phyloP scores from a whole-genome alignment of 306 rosid species.

The Quillaja saponaria region DNA sequence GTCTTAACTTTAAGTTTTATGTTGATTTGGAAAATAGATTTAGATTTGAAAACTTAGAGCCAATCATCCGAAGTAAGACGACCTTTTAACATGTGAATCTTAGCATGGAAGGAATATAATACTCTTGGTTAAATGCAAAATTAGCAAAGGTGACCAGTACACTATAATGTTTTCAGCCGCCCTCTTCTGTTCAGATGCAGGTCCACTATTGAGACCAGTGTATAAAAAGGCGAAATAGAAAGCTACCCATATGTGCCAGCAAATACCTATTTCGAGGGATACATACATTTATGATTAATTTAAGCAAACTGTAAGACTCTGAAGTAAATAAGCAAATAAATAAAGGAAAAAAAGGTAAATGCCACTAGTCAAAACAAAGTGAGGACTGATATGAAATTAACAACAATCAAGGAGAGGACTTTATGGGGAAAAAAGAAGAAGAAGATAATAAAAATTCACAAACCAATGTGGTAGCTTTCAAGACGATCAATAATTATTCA shows the following conservation, averaged over 20 bases:
- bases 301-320: conserved; percentile 28
- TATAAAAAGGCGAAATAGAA: conserved; percentile 59
- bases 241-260: conserved; percentile 39
- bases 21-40: no score
- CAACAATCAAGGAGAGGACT: conserved; percentile 36
- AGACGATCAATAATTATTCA: conserved; percentile 17
- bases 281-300: conserved; percentile 17
- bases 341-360: conserved; percentile 48
- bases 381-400: conserved; percentile 40
- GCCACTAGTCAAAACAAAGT: conserved; percentile 47
- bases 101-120: conserved; percentile 29
- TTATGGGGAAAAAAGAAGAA: conserved; percentile 45
- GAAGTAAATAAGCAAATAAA: conserved; percentile 40
- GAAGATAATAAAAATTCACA: conserved; percentile 33
- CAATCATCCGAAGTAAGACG: conserved; percentile 13
- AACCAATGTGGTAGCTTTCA: conserved; percentile 43
- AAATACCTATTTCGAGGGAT: conserved; percentile 38
- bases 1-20: no score
- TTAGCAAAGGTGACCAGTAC: conserved; percentile 30
- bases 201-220: conserved; percentile 49
- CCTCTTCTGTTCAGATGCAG: conserved; percentile 50
- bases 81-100: conserved; percentile 34
- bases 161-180: conserved; percentile 34
- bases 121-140: conserved; percentile 32
- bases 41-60: conserved; percentile 8